Evolutionary conservation across 1,139 yeast genomes (phyloP), one percentile per base, ranked within the genome.

Genomic region (Kurtzmaniella quercitrusa): DNA sequence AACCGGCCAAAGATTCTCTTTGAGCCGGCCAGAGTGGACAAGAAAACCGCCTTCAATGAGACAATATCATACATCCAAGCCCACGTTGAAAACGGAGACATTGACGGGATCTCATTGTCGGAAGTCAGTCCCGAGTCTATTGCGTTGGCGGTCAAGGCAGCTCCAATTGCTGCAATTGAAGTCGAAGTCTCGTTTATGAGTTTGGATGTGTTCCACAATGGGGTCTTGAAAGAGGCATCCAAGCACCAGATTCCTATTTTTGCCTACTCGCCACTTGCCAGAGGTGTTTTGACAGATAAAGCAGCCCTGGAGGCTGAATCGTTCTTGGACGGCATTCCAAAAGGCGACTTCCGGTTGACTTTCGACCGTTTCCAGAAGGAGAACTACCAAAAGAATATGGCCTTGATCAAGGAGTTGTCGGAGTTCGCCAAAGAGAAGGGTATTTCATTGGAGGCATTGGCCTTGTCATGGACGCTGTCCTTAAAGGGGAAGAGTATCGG

Each of bases 201-300:
- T n/a, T 74, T 76, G 41, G 86, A 83, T 37, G 74, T 82, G 29
- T 57, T 80, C 36, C 49, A 63, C 9, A 79, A 84, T 54, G 95
- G 91, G 1, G 73, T 84, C 17, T 75, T 82, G 48, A 73, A 70
- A 14, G 82, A 81, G 47, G 67, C 76, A 34, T 58, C 73, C 12
- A 53, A 57, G 40, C 51, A 54, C 40, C 68, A 68, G n/a, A 74
- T 88, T 45, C 85, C 93, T 8, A 68, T 87, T 34, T 66, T 85
- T 48, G 88, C 91, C 23, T 88, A 89, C 63, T 84, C 95, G 23
- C 96, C 96, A 37, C 70, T 89, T 48, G 82, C 89, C n/a, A 73
- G 86, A 55, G 96, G 96, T 1, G 63, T 81, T 46, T 73, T 89
- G 47, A 82, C 94, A 7, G 94, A 93, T 45, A 51, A 51, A 41